Percentiles rank a stretch among this genome's conserved stretches.
Conservation (phyloP, 176 grass and related monocot species). For the Echinochloa phyllopogon region DNA sequence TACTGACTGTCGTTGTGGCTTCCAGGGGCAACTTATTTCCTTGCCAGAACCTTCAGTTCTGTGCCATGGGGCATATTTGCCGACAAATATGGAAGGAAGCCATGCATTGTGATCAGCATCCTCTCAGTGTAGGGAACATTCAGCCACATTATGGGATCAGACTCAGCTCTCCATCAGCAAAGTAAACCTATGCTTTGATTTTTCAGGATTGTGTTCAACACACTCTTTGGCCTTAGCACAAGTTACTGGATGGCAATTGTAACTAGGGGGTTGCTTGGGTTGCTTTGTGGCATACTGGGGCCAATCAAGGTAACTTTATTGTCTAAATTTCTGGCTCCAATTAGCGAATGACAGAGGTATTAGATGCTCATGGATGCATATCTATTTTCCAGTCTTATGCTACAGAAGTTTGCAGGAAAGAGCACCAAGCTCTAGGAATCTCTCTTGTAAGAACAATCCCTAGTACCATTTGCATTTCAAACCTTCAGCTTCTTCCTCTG, state of each 20-base stretch:
- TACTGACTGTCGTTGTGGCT: not conserved
- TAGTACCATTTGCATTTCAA: not conserved
- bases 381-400: constrained; percentile 68
- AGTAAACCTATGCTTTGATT: constrained; percentile 7
- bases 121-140: constrained; percentile 59
- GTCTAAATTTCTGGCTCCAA: not conserved
- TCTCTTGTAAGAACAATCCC: constrained; percentile 59
- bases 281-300: constrained; percentile 64
- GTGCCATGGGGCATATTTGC: constrained; percentile 76
- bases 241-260: constrained; percentile 72
- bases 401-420: constrained; percentile 70
- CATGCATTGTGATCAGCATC: constrained; percentile 66
- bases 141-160: not conserved
- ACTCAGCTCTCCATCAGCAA: not conserved
- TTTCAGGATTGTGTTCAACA: constrained; percentile 65
- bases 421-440: constrained; percentile 71
- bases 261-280: constrained; percentile 59
- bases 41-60: constrained; percentile 64
- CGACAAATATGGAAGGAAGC: constrained; percentile 76
- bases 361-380: constrained; percentile 8
- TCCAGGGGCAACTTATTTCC: constrained; percentile 62
- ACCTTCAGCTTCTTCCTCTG: not conserved
- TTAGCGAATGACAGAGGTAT: not conserved
- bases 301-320: constrained; percentile 60
- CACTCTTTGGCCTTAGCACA: constrained; percentile 69